Evolutionary conservation across 768 basidiomycete species (phyloP).

Genomic region (Hysterangium stoloniferum): DNA sequence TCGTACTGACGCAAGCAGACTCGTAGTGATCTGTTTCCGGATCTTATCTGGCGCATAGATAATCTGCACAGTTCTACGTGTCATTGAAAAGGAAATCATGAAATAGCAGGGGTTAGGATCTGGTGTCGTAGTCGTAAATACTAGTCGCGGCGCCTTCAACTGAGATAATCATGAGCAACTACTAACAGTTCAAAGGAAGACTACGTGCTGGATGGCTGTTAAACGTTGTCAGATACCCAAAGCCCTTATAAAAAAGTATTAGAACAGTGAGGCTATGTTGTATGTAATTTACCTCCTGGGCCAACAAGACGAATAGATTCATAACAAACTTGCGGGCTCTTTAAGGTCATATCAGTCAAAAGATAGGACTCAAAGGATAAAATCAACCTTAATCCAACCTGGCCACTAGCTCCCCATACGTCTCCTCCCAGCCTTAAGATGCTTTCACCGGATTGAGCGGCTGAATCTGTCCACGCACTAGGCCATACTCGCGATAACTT

Average conservation of each 20-base stretch:
- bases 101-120: slow-evolving; percentile 53
- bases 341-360: slow-evolving; percentile 11
- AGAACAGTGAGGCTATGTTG: slow-evolving; percentile 9
- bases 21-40: slow-evolving; percentile 29
- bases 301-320: slow-evolving; percentile 52
- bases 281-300: slow-evolving; percentile 21
- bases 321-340: slow-evolving; percentile 58
- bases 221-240: slow-evolving; percentile 56
- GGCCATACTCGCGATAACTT: slow-evolving; percentile 1
- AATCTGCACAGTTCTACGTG: slow-evolving; percentile 46
- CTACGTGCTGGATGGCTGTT: slow-evolving; percentile 44
- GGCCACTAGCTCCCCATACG: slow-evolving; percentile 6
- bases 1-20: slow-evolving; percentile 24
- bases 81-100: slow-evolving; percentile 52
- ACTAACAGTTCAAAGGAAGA: neutral
- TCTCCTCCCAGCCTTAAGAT: slow-evolving; percentile 5
- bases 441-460: slow-evolving; percentile 13
- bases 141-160: slow-evolving; percentile 47
- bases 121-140: slow-evolving; percentile 49
- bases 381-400: slow-evolving; percentile 36
- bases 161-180: slow-evolving; percentile 12
- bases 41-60: slow-evolving; percentile 34
- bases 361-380: neutral
- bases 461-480: slow-evolving; percentile 9
- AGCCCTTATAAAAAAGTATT: slow-evolving; percentile 43